These are phyloP conservation scores for Globisporangium yorkense DNA, from an alignment of 352 stramenopile species.

Conservation along the genomic window DNA sequence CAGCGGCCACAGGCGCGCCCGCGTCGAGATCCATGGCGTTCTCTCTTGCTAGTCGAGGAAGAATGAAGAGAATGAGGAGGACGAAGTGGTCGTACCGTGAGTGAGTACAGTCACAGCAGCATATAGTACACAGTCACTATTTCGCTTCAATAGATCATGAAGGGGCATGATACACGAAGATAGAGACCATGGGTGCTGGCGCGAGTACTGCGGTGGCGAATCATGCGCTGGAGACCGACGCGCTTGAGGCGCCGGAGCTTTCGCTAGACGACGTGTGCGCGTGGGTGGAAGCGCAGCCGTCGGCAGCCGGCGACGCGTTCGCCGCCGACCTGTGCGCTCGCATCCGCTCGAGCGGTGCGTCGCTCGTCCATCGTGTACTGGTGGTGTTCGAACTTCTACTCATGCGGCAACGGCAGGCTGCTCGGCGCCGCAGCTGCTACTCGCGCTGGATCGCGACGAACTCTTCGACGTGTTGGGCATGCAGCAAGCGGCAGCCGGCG, in stretches of 20 bases:
- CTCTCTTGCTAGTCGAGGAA: no score
- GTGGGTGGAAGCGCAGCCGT: constrained; percentile 24
- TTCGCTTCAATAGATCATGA: no score
- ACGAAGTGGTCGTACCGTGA: no score
- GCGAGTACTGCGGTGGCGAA: background rate
- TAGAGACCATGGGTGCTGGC: background rate
- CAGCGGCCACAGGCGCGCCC: background rate
- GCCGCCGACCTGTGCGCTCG: constrained; percentile 5
- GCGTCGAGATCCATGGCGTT: background rate
- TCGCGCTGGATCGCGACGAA: constrained; percentile 27
- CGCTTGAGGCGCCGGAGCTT: constrained; percentile 10
- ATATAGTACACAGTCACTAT: no score
- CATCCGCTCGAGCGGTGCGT: constrained; percentile 15
- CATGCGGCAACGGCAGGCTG: constrained; percentile 3
- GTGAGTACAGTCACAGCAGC: no score
- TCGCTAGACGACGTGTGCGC: constrained; percentile 21
- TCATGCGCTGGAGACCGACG: no score
- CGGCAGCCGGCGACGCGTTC: background rate
- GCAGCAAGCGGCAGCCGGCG: background rate
- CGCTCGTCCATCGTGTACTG: background rate
- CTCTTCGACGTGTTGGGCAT: constrained; percentile 9
- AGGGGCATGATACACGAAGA: background rate
- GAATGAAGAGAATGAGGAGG: no score
- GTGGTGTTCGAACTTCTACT: background rate
- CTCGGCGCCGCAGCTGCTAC: constrained; percentile 18